Evolutionary conservation across 371 early-diverging fungal genomes (phyloP).

Genomic region (Mortierella sp.): DNA sequence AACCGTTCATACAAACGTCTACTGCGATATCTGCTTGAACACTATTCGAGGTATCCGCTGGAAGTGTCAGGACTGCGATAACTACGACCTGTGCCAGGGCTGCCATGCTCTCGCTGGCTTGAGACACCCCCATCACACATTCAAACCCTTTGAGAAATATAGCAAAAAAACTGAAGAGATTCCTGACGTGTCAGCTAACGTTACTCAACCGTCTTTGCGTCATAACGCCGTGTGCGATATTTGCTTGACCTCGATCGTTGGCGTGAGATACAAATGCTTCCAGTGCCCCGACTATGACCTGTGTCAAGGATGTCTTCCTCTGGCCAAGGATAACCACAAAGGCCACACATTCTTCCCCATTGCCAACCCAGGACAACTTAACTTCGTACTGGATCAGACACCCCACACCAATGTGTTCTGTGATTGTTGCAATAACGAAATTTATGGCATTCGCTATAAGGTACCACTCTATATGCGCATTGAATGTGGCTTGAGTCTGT

Average conservation of each 20-base stretch:
- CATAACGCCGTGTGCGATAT: slow-evolving; percentile 63
- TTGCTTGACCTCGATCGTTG: slow-evolving; percentile 51
- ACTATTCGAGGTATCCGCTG: slow-evolving; percentile 58
- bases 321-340: slow-evolving; percentile 57
- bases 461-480: slow-evolving; percentile 50
- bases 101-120: slow-evolving; percentile 49
- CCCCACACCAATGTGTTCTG: slow-evolving; percentile 59
- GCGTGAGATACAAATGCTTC: slow-evolving; percentile 63
- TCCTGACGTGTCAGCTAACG: background rate
- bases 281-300: slow-evolving; percentile 66
- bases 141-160: slow-evolving; percentile 33
- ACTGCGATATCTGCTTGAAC: slow-evolving; percentile 65
- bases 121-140: slow-evolving; percentile 40
- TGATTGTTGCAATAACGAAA: slow-evolving; percentile 60
- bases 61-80: slow-evolving; percentile 61
- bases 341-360: slow-evolving; percentile 56
- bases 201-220: background rate
- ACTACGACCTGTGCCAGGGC: slow-evolving; percentile 66
- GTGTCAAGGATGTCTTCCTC: slow-evolving; percentile 60
- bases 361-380: slow-evolving; percentile 53
- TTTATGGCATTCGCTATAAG: slow-evolving; percentile 68
- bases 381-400: slow-evolving; percentile 27
- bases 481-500: background rate
- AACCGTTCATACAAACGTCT: slow-evolving; percentile 36
- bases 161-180: background rate